A percentile compares a stretch with the other conserved stretches of the same genome.
Conservation (phyloP, 2,329 filamentous ascomycete genomes). For the Rutstroemia sp. region DNA sequence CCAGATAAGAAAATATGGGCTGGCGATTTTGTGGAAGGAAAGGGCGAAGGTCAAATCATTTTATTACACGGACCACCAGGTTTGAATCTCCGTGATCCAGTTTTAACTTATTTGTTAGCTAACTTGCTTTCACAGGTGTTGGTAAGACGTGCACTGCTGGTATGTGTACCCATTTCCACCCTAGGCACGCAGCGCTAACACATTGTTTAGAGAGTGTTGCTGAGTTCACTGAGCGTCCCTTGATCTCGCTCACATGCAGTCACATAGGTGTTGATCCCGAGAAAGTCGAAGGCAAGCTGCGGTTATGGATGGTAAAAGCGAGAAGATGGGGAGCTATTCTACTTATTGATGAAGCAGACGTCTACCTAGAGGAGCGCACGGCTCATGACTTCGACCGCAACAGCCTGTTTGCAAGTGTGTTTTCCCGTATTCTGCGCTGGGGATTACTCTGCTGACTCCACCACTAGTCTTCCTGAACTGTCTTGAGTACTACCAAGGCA, state of each 20-base stretch:
- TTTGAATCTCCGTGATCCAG: no score
- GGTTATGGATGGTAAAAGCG: constrained; percentile 77
- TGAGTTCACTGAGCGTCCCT: not conserved
- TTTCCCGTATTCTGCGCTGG: constrained; percentile 30
- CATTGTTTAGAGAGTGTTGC: not conserved
- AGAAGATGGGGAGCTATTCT: constrained; percentile 81
- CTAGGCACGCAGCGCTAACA: not conserved
- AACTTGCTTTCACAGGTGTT: not conserved
- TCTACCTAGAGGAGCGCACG: constrained; percentile 75
- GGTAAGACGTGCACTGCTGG: not conserved
- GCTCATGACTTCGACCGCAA: constrained; percentile 80
- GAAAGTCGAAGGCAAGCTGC: constrained; percentile 66
- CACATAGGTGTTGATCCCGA: constrained; percentile 63
- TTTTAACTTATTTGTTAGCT: no score
- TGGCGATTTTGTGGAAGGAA: not conserved
- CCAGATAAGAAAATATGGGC: not conserved
- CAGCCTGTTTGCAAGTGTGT: constrained; percentile 76
- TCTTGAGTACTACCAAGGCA: not conserved
- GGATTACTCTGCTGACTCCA: not conserved
- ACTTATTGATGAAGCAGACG: constrained; percentile 76
- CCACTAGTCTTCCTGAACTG: not conserved
- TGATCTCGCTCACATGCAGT: not conserved
- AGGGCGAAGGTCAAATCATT: not conserved
- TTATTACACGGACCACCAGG: not conserved
- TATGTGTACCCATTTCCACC: not conserved